Conservation (phyloP, 2,329 filamentous ascomycete species). For the Fusarium armeniacum region DNA sequence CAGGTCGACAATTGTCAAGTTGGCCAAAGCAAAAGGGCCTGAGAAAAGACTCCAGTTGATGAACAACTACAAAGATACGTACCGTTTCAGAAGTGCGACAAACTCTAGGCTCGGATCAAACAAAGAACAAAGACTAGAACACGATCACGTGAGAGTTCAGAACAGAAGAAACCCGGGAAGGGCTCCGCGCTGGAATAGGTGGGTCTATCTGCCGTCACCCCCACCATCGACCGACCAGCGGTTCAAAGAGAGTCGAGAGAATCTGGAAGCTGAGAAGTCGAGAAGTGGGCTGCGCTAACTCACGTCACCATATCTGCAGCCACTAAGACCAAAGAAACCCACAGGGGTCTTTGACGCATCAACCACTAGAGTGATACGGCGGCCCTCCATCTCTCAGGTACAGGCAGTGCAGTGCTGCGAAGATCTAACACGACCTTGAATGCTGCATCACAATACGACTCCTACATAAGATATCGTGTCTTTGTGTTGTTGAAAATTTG, state of each 20-base stretch:
- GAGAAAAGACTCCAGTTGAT: constrained; percentile 35
- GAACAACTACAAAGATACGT: constrained; percentile 43
- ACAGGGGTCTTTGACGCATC: constrained; percentile 30
- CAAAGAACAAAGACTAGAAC: constrained; percentile 20
- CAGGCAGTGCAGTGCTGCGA: constrained; percentile 9
- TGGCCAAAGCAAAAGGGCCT: constrained; percentile 40
- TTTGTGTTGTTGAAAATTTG: constrained; percentile 7
- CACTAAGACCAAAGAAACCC: constrained; percentile 29
- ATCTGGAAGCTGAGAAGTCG: constrained; percentile 20
- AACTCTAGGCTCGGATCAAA: constrained; percentile 4
- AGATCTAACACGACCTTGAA: constrained; percentile 28
- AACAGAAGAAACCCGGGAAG: constrained; percentile 14
- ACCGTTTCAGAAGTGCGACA: constrained; percentile 30
- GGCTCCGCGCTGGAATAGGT: constrained; percentile 29
- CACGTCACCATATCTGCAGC: constrained; percentile 37
- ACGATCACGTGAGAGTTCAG: constrained; percentile 29
- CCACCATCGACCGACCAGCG: constrained; percentile 4
- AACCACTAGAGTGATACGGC: constrained; percentile 43
- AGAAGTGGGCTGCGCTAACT: constrained; percentile 32
- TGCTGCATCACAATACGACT: constrained; percentile 33
- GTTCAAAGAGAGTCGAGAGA: neutral
- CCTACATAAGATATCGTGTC: constrained; percentile 3
- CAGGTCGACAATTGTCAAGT: constrained; percentile 41
- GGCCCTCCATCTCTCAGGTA: constrained; percentile 38
- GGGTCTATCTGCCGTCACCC: constrained; percentile 9